Evolutionary conservation across 192 early-diverging fungal species (phyloP).

Genomic region (Jimgerdemannia lactiflua): DNA sequence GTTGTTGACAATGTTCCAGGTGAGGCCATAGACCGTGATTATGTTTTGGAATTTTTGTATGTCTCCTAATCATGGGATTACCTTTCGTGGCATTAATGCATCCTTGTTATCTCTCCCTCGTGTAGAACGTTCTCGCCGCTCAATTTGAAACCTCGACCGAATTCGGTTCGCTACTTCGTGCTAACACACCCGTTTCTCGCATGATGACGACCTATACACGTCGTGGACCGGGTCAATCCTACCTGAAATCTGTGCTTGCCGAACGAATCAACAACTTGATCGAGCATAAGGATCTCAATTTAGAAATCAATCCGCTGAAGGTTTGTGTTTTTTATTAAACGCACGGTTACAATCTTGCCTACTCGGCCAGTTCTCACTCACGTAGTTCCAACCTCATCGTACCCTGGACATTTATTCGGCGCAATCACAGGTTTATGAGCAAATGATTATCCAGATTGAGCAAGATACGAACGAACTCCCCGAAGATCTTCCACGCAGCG

Average conservation of each 20-base stretch:
- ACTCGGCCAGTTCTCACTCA: too few species aligned
- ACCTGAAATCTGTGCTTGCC: slow-evolving; percentile 83
- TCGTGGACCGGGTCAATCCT: slow-evolving; percentile 90
- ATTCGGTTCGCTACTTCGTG: slow-evolving; percentile 90
- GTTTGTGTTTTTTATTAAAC: slow-evolving; percentile 21
- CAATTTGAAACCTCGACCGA: slow-evolving; percentile 91
- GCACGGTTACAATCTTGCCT: too few species aligned
- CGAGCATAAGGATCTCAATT: slow-evolving; percentile 76
- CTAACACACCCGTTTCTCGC: slow-evolving; percentile 96
- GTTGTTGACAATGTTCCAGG: slow-evolving; percentile 94
- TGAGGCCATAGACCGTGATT: slow-evolving; percentile 17
- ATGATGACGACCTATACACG: slow-evolving; percentile 99
- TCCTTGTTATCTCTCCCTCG: not conserved
- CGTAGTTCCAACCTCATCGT: not conserved
- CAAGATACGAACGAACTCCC: slow-evolving; percentile 55
- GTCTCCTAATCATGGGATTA: slow-evolving; percentile 9
- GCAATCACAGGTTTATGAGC: slow-evolving; percentile 62
- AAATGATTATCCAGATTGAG: slow-evolving; percentile 79
- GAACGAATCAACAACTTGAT: slow-evolving; percentile 79
- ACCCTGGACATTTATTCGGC: not conserved
- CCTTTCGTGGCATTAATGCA: slow-evolving; percentile 27
- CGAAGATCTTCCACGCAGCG: slow-evolving; percentile 64
- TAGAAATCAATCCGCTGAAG: slow-evolving; percentile 96
- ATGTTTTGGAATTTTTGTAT: slow-evolving; percentile 14
- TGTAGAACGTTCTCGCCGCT: slow-evolving; percentile 72